Evolutionary conservation across 441 rosid genomes (phyloP), one percentile per base, ranked within the genome.

Genomic region (Euphorbia schlechtendalii): DNA sequence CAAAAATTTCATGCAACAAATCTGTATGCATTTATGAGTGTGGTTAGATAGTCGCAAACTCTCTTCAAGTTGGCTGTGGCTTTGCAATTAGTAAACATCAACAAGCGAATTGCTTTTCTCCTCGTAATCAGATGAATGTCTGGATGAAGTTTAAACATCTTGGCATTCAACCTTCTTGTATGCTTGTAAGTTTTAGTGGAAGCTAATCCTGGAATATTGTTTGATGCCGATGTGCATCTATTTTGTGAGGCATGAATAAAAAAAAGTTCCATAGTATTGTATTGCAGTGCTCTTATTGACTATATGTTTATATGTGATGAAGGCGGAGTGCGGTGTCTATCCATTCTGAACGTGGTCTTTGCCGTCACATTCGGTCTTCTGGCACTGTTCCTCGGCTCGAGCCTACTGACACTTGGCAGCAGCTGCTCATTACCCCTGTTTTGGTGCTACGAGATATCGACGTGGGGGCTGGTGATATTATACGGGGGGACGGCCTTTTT

Each of bases 261-360:
- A 40, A 24, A 17, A 59, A 21, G 27, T 60, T 53, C 61, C 84
- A 84, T 14, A 76, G 84, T n/a, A 82, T 75, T 48, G 76, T 85
- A 84, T 69, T 74, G 80, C 30, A 8, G 36, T 46, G 1, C 25
- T n/a, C n/a, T n/a, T n/a, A n/a, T n/a, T n/a, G n/a, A n/a, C n/a
- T n/a, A n/a, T n/a, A n/a, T n/a, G n/a, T 65, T 64, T 4, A 45
- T 68, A 30, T 46, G 18, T 57, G 59, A 69, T 72, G 25, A 75
- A 92, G 98, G 98, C 69, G 96, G 96, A 25, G 91, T 87, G 66
- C 92, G 89, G 13, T 92, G 96, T 52, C 79, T 92, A 56, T 86
- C 96, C 32, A 83, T 87, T 68, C 74, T 89, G 72, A 92, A 89
- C 61, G 51, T 62, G 8, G 81, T 83, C 54, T 89, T 92, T 57